A percentile compares a stretch with the other conserved stretches of the same genome.
Evolutionary conservation across 768 basidiomycete genomes (phyloP).

Genomic region (Kwoniella pini): DNA sequence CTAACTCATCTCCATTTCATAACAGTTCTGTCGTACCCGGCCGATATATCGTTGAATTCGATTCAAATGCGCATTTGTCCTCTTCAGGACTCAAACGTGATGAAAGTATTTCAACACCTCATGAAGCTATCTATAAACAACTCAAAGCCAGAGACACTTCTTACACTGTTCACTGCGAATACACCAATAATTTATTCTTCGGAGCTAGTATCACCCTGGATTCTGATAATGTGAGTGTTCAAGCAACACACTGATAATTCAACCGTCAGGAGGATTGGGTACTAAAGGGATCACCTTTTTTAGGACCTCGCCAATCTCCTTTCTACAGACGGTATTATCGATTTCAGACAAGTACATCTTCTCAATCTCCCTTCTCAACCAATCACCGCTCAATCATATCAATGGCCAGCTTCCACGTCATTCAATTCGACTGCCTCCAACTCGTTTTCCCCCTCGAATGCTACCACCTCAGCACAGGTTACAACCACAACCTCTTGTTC

Average conservation of each 20-base stretch:
- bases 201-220: conserved; percentile 63
- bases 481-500: conserved; percentile 22
- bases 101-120: conserved; percentile 10
- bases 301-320: conserved; percentile 61
- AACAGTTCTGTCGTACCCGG: conserved; percentile 57
- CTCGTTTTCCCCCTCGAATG: conserved; percentile 1
- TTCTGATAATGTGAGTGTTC: conserved; percentile 52
- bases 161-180: conserved; percentile 53
- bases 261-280: too few relatives aligned
- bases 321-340: conserved; percentile 59
- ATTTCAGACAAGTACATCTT: conserved; percentile 61
- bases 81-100: conserved; percentile 19
- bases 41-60: conserved; percentile 65
- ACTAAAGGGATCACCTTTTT: too few relatives aligned
- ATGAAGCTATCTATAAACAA: conserved; percentile 57
- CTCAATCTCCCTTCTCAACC: conserved; percentile 20
- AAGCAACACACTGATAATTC: too few relatives aligned
- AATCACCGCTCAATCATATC: not conserved
- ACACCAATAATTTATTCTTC: conserved; percentile 61
- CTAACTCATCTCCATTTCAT: too few relatives aligned
- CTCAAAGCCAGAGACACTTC: conserved; percentile 36
- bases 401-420: conserved; percentile 20
- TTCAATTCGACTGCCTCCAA: not conserved
- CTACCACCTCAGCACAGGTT: conserved; percentile 5
- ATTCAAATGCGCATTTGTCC: conserved; percentile 45